These are phyloP conservation scores for Neoconidiobolus thromboides DNA, from an alignment of 371 early-diverging fungal genomes.

Conservation along the genomic window DNA sequence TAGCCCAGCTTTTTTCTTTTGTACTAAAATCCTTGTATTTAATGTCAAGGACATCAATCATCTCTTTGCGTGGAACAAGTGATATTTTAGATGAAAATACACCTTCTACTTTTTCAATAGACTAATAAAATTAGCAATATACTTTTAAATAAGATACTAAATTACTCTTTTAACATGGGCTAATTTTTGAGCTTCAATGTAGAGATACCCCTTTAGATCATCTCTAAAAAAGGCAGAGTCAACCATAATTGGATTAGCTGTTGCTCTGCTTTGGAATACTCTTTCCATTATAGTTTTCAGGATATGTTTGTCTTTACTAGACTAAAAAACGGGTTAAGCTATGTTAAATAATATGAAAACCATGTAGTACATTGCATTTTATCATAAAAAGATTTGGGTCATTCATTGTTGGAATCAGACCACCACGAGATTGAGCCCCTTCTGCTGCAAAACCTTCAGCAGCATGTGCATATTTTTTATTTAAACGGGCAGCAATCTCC, in stretches of 20 bases:
- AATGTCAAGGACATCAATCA: constrained; percentile 82
- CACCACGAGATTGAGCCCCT: constrained; percentile 53
- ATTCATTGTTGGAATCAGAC: constrained; percentile 68
- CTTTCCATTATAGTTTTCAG: constrained; percentile 66
- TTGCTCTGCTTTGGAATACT: constrained; percentile 40
- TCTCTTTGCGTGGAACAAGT: constrained; percentile 88
- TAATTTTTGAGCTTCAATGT: constrained; percentile 79
- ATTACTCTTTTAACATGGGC: constrained; percentile 60
- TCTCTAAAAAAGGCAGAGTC: constrained; percentile 76
- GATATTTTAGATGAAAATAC: constrained; percentile 53
- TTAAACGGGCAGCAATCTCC: constrained; percentile 56
- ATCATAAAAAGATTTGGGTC: constrained; percentile 93
- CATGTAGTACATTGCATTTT: constrained; percentile 43
- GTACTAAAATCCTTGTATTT: constrained; percentile 44
- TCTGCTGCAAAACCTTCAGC: constrained; percentile 12
- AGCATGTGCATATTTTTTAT: constrained; percentile 52
- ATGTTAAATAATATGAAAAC: background rate
- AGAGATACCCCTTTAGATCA: constrained; percentile 84
- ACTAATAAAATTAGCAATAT: constrained; percentile 1
- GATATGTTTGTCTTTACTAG: constrained; percentile 78
- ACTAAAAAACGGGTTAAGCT: constrained; percentile 13
- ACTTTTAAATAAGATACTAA: background rate
- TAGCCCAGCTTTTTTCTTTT: constrained; percentile 72
- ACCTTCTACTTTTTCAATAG: constrained; percentile 18
- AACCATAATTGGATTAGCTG: constrained; percentile 40